These are phyloP conservation scores for Farysia itapuensis DNA, from an alignment of 1,284 basidiomycete species.

Conservation along the genomic window DNA sequence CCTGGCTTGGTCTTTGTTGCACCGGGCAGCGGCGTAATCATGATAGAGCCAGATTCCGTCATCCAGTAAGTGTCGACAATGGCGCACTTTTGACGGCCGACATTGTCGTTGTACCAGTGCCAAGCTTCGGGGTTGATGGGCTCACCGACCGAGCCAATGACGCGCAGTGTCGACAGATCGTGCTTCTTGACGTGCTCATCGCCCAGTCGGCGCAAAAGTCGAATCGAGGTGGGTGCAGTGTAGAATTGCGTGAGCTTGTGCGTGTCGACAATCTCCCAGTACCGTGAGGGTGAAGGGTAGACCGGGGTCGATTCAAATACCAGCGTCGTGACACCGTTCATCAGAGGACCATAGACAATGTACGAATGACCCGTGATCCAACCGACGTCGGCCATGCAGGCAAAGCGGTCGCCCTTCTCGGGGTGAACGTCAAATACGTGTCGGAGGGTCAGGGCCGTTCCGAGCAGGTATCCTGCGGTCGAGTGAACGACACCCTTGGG, in stretches of 20 bases:
- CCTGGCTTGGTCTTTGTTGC: constrained; percentile 95
- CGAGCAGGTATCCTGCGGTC: constrained; percentile 88
- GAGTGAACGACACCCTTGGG: constrained; percentile 97
- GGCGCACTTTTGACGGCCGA: constrained; percentile 84
- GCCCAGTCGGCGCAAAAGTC: constrained; percentile 84
- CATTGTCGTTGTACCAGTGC: constrained; percentile 97
- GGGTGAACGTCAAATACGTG: constrained; percentile 91
- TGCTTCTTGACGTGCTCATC: constrained; percentile 81
- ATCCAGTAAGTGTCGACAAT: constrained; percentile 80
- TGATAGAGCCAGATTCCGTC: constrained; percentile 95
- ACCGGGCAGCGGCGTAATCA: constrained; percentile 92
- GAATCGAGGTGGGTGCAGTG: constrained; percentile 66
- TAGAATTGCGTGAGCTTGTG: constrained; percentile 76
- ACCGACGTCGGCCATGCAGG: constrained; percentile 97
- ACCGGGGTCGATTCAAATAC: constrained; percentile 97
- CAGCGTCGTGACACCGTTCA: constrained; percentile 85
- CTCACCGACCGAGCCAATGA: constrained; percentile 91
- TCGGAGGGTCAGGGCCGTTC: constrained; percentile 88
- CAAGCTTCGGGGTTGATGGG: constrained; percentile 99
- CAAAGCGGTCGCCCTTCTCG: constrained; percentile 70
- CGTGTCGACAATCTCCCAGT: constrained; percentile 94
- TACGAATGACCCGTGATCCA: constrained; percentile 99
- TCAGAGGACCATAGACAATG: constrained; percentile 93
- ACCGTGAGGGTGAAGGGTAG: constrained; percentile 91
- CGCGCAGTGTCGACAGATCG: constrained; percentile 80